Evolutionary conservation across 768 basidiomycete species (phyloP), one percentile per base, ranked within the genome.

Genomic region (Russula emetica): DNA sequence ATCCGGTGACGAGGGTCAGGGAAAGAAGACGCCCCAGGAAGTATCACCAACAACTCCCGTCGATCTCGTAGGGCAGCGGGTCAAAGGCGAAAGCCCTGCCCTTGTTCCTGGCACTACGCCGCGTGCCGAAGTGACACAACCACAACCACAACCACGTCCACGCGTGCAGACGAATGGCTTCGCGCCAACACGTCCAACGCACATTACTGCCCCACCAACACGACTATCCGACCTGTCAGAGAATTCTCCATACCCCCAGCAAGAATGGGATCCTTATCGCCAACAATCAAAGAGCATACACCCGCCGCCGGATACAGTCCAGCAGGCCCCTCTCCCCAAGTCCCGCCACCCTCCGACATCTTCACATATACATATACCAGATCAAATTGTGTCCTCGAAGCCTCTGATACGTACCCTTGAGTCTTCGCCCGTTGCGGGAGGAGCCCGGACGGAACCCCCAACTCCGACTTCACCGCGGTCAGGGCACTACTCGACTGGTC

Each of bases 381-480:
- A 55, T 20, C 58, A 60, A 14, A 11, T 45, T 7, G 8, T 40
- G 2, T 28, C 38, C 24, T 36, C 54, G 16, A 42, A 28, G 44
- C 45, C 55, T 9, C 57, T 54, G 14, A 51, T 51, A 8, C 51
- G 38, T 16, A 60, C 64, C 10, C 63, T 54, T 0, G 66, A 66
- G 16, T n/a, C 30, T 11, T 16, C 22, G 11, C 58, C 50, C 2
- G 57, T 62, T 11, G 51, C 49, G 28, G 45, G 47, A 28, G 50
- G 64, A 20, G 62, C 55, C 7, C 72, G 69, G 56, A 67, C 69
- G 28, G 44, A 70, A 55, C 68, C 71, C 14, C 61, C 70, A 42
- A 70, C 70, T 49, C 70, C 72, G 55, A 76, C 78, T 2, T 77
- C 79, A 0, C 78, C 79, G 8, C 73, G 76, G 70, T 75, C 72